These are phyloP conservation scores for Trichoderma endophyticum DNA, from an alignment of 2,329 filamentous ascomycete genomes.

Conservation along the genomic window DNA sequence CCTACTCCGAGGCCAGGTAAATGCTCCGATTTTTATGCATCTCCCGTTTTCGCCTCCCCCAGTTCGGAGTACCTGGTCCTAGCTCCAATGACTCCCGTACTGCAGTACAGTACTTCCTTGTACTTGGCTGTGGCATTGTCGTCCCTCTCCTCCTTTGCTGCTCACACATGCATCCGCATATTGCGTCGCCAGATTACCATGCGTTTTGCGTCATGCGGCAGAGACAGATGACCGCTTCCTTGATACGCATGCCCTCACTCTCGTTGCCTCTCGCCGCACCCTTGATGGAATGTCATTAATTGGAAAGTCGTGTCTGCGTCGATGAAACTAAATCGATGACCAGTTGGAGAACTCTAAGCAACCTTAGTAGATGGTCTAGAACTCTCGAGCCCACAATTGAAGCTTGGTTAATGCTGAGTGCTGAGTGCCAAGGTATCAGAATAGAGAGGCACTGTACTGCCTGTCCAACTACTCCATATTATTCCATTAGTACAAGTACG, in stretches of 20 bases:
- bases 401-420: background rate
- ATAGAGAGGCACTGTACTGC: background rate
- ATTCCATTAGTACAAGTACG: background rate
- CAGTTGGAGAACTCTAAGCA: constrained; percentile 6
- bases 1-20: background rate
- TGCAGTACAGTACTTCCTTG: background rate
- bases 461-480: constrained; percentile 2
- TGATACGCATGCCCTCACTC: background rate
- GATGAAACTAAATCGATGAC: constrained; percentile 3
- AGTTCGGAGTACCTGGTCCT: background rate
- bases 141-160: background rate
- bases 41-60: background rate
- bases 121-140: background rate
- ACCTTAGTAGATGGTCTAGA: constrained; percentile 6
- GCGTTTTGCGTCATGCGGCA: constrained; percentile 10
- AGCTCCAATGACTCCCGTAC: background rate
- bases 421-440: background rate
- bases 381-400: constrained; percentile 7
- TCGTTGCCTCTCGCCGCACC: background rate
- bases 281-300: background rate
- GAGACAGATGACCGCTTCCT: background rate
- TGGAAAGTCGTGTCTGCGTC: background rate
- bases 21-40: background rate
- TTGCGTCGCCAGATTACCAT: constrained; percentile 1
- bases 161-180: background rate